phyloP scores from a whole-genome alignment of 2,329 filamentous ascomycete genomes.

The Pseudogymnoascus sp. region DNA sequence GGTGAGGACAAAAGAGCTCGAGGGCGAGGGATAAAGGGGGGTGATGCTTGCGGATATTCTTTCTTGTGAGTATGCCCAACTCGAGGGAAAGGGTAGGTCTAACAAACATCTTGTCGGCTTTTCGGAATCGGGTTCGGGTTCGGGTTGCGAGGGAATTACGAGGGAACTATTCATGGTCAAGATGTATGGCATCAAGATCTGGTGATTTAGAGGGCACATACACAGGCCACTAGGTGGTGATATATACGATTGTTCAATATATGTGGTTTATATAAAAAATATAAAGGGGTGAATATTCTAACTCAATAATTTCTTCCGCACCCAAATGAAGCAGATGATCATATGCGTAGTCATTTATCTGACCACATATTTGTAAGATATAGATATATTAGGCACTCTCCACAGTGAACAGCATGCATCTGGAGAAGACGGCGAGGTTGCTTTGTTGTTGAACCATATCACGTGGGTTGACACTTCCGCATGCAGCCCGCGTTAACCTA shows the following conservation, averaged over 20 bases:
- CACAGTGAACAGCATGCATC: not conserved
- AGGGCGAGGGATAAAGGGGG: not conserved
- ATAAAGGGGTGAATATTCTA: not conserved
- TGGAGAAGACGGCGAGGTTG: not conserved
- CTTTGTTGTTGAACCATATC: not conserved
- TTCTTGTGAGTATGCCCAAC: not conserved
- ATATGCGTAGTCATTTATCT: not conserved
- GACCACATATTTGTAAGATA: not conserved
- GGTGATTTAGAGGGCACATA: not conserved
- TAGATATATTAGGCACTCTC: not conserved
- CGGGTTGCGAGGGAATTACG: not conserved
- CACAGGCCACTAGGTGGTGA: not conserved
- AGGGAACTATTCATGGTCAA: not conserved
- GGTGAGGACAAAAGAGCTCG: not conserved
- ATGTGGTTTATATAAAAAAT: not conserved
- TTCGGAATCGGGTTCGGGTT: not conserved
- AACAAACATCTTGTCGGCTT: not conserved
- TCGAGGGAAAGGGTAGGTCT: not conserved
- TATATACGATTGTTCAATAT: not conserved
- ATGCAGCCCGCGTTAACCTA: not conserved
- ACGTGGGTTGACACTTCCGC: not conserved
- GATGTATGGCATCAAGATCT: not conserved
- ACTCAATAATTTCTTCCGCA: not conserved
- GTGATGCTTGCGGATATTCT: constrained; percentile 1
- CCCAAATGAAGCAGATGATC: not conserved